Conservation (phyloP, 164 flowering plant genomes). For the Echeveria elegans region DNA sequence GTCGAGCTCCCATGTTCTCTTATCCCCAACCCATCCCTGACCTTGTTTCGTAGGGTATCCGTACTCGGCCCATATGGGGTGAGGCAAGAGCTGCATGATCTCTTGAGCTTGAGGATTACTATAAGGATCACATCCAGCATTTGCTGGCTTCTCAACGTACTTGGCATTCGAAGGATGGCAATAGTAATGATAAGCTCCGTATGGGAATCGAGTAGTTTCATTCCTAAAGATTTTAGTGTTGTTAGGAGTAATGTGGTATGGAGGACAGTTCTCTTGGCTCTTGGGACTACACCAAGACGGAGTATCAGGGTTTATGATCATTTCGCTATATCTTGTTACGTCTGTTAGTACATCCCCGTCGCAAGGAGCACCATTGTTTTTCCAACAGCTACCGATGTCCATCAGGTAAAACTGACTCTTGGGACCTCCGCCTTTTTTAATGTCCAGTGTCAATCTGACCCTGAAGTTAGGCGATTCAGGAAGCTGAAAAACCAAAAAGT, state of each 20-base stretch:
- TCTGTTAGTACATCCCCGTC: conserved; percentile 65
- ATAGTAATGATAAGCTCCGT: conserved; percentile 64
- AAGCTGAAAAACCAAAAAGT: conserved; percentile 29
- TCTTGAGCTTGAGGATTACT: conserved; percentile 89
- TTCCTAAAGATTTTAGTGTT: conserved; percentile 40
- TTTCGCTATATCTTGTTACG: conserved; percentile 75
- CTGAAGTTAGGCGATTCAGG: conserved; percentile 75
- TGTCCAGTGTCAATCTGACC: conserved; percentile 47
- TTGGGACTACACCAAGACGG: conserved; percentile 53
- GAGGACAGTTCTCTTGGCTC: conserved; percentile 44
- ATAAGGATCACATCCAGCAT: conserved; percentile 66
- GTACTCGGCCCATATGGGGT: conserved; percentile 65
- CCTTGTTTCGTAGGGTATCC: conserved; percentile 69
- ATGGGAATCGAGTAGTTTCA: conserved; percentile 57
- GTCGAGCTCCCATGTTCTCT: conserved; percentile 75
- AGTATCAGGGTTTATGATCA: conserved; percentile 72
- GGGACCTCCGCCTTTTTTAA: conserved; percentile 68
- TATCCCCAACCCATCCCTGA: conserved; percentile 67
- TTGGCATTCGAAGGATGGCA: conserved; percentile 66
- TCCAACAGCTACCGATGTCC: conserved; percentile 87
- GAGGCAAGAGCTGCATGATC: conserved; percentile 66
- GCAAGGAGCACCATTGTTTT: conserved; percentile 62
- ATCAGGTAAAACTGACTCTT: conserved; percentile 75
- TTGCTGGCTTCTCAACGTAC: conserved; percentile 36
- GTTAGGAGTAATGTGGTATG: conserved; percentile 48